Conservation (phyloP, 805 yeast species). For the Yarrowia yakushimensis region DNA sequence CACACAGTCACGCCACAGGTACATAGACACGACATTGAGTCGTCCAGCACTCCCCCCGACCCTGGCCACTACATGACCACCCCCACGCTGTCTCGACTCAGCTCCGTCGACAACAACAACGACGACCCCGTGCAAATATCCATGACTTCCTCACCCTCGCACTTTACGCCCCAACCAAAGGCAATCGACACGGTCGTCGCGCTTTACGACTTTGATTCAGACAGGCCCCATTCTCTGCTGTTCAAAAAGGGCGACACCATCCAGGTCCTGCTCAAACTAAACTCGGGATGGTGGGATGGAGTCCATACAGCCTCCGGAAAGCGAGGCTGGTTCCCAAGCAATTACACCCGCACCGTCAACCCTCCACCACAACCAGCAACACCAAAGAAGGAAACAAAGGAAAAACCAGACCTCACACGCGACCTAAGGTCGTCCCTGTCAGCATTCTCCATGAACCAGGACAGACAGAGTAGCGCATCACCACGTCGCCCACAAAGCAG, state of each 20-base stretch:
- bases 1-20: not conserved
- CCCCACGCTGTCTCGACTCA: conserved; percentile 14
- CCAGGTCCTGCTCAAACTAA: conserved; percentile 61
- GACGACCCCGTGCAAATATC: conserved; percentile 13
- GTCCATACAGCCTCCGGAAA: conserved; percentile 40
- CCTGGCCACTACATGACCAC: not conserved
- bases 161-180: not conserved
- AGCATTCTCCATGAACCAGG: not conserved
- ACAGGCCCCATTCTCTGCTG: conserved; percentile 50
- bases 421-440: conserved; percentile 19
- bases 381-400: not conserved
- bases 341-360: conserved; percentile 42
- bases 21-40: not conserved
- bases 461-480: not conserved
- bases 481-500: not conserved
- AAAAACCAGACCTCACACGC: not conserved
- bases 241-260: conserved; percentile 64
- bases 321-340: conserved; percentile 86
- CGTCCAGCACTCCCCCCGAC: not conserved
- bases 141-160: conserved; percentile 16
- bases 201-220: conserved; percentile 50
- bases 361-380: not conserved
- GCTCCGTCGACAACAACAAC: not conserved
- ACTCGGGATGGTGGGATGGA: conserved; percentile 89
- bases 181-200: conserved; percentile 54